phyloP scores from a whole-genome alignment of 768 basidiomycete species.

The Hemileccinum impolitum region DNA sequence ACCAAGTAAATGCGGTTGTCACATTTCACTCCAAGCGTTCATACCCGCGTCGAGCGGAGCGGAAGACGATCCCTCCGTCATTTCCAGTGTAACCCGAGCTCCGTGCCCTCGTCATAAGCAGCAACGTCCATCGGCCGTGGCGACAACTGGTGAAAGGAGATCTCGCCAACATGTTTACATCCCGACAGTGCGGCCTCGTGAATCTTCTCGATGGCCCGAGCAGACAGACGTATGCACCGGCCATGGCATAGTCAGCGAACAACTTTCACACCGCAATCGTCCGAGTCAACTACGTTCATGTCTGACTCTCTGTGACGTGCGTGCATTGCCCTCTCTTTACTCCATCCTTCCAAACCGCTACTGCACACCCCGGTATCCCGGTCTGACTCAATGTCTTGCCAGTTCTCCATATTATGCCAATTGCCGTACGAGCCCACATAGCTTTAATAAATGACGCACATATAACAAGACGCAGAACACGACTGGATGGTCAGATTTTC shows the following conservation, averaged over 20 bases:
- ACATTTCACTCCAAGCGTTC: background rate
- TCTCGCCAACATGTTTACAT: background rate
- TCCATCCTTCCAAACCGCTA: background rate
- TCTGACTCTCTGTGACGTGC: background rate
- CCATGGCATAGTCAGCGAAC: background rate
- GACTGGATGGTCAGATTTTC: background rate
- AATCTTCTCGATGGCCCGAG: constrained; percentile 5
- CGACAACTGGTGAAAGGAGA: background rate
- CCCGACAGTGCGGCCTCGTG: background rate
- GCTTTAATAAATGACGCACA: constrained; percentile 5
- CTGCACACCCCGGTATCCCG: background rate
- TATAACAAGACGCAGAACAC: constrained; percentile 11
- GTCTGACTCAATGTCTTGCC: background rate
- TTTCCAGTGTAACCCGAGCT: too few species aligned
- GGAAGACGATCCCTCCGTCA: background rate
- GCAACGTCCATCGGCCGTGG: too few species aligned
- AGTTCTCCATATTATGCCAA: background rate
- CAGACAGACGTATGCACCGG: background rate
- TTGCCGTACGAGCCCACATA: constrained; percentile 10
- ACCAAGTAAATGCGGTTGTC: background rate
- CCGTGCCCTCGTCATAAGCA: too few species aligned
- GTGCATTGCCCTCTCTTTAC: background rate
- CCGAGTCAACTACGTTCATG: background rate
- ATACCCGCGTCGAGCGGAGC: background rate
- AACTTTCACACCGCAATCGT: background rate